Evolutionary conservation across 345 rosid genomes (phyloP).

Genomic region (Turnera subulata): DNA sequence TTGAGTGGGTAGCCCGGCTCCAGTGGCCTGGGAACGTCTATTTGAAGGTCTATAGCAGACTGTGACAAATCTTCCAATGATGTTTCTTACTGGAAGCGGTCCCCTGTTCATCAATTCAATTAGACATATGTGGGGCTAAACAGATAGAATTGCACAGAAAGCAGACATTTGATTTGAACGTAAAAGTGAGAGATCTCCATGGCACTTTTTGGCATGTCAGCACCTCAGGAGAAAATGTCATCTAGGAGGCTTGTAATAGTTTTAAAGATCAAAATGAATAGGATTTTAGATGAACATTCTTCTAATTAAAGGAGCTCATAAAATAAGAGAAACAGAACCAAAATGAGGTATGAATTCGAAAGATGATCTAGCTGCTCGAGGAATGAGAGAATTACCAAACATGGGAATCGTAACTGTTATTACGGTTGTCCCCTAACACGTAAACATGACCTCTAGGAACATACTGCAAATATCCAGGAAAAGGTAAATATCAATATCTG

Average conservation of each 20-base stretch:
- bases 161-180: too few species aligned
- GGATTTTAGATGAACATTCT: too few species aligned
- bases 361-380: not conserved
- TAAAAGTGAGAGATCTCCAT: too few species aligned
- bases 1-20: not conserved
- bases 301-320: too few species aligned
- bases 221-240: too few species aligned
- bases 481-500: not conserved
- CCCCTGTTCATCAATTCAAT: constrained; percentile 5
- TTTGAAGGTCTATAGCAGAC: constrained; percentile 21
- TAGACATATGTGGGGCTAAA: too few species aligned
- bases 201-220: too few species aligned
- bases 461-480: constrained; percentile 21
- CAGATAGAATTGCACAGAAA: too few species aligned
- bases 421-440: constrained; percentile 38
- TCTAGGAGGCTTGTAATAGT: too few species aligned
- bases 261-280: too few species aligned
- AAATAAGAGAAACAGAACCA: too few species aligned
- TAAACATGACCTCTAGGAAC: constrained; percentile 33
- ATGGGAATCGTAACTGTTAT: constrained; percentile 37
- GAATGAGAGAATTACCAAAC: constrained; percentile 16
- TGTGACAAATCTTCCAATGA: constrained; percentile 20
- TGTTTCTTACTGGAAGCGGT: constrained; percentile 16
- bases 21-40: not conserved
- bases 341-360: too few species aligned